These are phyloP conservation scores for Lactifluus hygrophoroides DNA, from an alignment of 768 basidiomycete genomes.

Conservation along the genomic window DNA sequence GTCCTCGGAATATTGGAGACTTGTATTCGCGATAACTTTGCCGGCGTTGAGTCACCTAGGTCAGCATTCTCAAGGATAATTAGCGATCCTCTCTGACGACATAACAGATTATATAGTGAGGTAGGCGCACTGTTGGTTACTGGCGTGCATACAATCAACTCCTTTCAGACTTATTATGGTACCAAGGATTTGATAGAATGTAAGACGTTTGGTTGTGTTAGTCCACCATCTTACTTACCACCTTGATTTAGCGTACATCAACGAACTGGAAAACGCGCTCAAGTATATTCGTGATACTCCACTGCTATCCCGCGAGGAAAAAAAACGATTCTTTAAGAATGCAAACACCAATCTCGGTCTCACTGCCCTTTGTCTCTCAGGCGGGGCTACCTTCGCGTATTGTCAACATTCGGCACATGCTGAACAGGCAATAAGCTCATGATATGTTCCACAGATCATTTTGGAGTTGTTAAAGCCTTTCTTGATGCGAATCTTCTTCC, in stretches of 20 bases:
- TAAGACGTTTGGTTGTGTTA: slow-evolving; percentile 27
- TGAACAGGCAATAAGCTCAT: neutral
- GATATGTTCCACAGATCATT: slow-evolving; percentile 48
- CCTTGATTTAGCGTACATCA: slow-evolving; percentile 53
- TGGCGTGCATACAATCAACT: slow-evolving; percentile 1
- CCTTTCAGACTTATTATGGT: slow-evolving; percentile 72
- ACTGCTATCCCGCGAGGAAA: slow-evolving; percentile 76
- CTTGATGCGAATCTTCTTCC: slow-evolving; percentile 81
- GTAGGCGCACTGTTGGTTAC: slow-evolving; percentile 28
- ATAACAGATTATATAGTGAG: slow-evolving; percentile 75
- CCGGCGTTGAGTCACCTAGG: slow-evolving; percentile 82
- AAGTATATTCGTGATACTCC: slow-evolving; percentile 66
- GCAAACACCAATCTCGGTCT: slow-evolving; percentile 86
- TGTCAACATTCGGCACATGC: slow-evolving; percentile 41
- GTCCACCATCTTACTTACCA: neutral
- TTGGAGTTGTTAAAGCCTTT: slow-evolving; percentile 89
- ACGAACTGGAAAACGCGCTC: slow-evolving; percentile 69
- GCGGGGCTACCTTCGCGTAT: slow-evolving; percentile 92
- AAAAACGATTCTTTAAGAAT: slow-evolving; percentile 84
- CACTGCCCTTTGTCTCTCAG: slow-evolving; percentile 90
- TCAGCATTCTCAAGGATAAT: slow-evolving; percentile 21
- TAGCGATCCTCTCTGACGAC: slow-evolving; percentile 11
- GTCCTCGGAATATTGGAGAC: slow-evolving; percentile 87
- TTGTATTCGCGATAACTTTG: slow-evolving; percentile 87
- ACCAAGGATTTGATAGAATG: slow-evolving; percentile 89